Base-by-base conservation (phyloP, 2,329 filamentous ascomycete genomes). In the Diplodia sapinea region DNA sequence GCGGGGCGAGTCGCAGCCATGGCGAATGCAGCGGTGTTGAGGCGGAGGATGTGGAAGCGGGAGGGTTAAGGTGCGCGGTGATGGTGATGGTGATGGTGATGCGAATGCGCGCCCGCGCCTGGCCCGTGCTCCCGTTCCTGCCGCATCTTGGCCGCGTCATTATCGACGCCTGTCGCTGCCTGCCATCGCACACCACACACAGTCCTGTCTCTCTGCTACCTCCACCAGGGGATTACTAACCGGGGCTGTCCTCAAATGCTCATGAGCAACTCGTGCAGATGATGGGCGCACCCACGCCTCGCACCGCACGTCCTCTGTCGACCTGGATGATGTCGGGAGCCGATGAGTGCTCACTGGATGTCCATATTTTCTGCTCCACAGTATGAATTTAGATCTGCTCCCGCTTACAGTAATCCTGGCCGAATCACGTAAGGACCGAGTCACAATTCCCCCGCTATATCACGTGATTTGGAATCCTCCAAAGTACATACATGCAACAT, bases 1-100 rank as follows among this genome's bases (percentile, higher is more conserved):
- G 36, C 43, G 6, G 54, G 40, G 17, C 43, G 65, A 20, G 38
- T 31, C 8, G 56, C 56, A 13, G 65, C 65, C 65, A 67, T 67
- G 23, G 43, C 15, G 56, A 12, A 38, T n/a, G 57, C 33, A 20
- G 55, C 49, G 40, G 23, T 36, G 66, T 61, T 55, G 29, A 26
- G 6, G 56, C 5, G 4, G 23, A 52, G 66, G 29, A 36, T 50
- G 49, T 29, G 33, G 33, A 43, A 17, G n/a, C 36, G 47, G 47
- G 43, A 67, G 6, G 20, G 51, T 26, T 2, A 26, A 36, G 52
- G 47, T 36, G 36, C 29, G 33, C 15, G 13, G 23, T 23, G 40
- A n/a, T 33, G 31, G 5, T 49, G 40, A 61, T 49, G 56, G n/a
- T n/a, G n/a, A n/a, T n/a, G n/a, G n/a, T n/a, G n/a, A n/a, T n/a